Evolutionary conservation across 1,284 basidiomycete species (phyloP).

Genomic region (Ustilago cynodontis): DNA sequence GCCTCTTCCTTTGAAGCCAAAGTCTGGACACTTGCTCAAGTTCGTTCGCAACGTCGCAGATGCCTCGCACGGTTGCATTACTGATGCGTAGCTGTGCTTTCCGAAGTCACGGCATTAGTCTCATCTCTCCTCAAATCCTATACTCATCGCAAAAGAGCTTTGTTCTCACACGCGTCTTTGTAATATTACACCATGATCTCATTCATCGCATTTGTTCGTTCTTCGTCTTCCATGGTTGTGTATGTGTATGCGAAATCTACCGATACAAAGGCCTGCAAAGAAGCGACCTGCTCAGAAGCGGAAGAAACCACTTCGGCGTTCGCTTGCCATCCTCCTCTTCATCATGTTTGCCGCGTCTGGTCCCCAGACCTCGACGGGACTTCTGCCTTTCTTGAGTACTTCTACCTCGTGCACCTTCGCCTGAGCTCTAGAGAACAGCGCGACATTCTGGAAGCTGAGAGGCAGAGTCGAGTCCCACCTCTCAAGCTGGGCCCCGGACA

Average conservation of each 20-base stretch:
- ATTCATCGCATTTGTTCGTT: background rate
- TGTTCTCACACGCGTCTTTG: conserved; percentile 5
- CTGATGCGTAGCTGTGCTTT: conserved; percentile 75
- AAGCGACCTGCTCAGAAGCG: conserved; percentile 19
- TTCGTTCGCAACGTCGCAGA: conserved; percentile 73
- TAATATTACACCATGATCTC: conserved; percentile 16
- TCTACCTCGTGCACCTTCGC: conserved; percentile 61
- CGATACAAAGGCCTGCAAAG: background rate
- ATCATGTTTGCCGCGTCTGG: conserved; percentile 53
- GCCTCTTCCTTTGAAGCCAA: conserved; percentile 85
- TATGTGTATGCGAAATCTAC: background rate
- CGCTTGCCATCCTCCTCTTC: conserved; percentile 60
- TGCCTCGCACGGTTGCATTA: conserved; percentile 84
- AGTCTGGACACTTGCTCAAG: conserved; percentile 74
- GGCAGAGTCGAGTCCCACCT: conserved; percentile 67
- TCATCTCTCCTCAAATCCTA: no score
- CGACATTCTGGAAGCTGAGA: conserved; percentile 64
- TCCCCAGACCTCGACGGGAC: conserved; percentile 66
- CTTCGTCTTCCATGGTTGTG: background rate
- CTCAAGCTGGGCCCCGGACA: conserved; percentile 51
- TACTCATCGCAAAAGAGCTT: background rate
- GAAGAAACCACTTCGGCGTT: conserved; percentile 52
- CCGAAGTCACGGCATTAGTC: background rate
- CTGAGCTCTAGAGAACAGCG: conserved; percentile 58
- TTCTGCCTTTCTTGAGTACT: conserved; percentile 56